phyloP scores from a whole-genome alignment of 441 rosid species.

The Populus hybrid region DNA sequence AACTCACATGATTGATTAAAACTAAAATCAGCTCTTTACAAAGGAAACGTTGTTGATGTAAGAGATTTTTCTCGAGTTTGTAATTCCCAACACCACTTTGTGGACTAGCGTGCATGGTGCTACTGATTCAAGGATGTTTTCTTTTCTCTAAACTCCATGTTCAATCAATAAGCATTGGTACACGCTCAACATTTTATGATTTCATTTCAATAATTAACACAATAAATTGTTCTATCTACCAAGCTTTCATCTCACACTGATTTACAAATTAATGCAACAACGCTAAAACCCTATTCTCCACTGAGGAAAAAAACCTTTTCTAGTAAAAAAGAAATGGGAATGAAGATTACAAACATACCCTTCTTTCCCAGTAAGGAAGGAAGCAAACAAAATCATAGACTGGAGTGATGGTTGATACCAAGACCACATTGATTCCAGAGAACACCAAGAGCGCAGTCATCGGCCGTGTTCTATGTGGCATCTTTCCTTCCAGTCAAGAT shows the following conservation, averaged over 20 bases:
- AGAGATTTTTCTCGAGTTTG: neutral
- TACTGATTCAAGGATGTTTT: neutral
- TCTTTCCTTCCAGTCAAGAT: neutral
- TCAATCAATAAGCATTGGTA: neutral
- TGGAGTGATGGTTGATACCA: constrained; percentile 71
- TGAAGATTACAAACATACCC: constrained; percentile 40
- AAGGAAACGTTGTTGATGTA: neutral
- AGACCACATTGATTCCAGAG: constrained; percentile 58
- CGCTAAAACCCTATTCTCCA: neutral
- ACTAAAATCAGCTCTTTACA: neutral
- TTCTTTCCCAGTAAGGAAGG: constrained; percentile 88
- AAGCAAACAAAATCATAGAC: constrained; percentile 95
- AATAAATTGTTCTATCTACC: neutral
- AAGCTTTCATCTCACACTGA: neutral
- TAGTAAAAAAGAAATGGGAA: too few relatives aligned
- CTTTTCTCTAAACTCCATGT: neutral
- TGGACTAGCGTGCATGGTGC: neutral
- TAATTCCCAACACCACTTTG: neutral
- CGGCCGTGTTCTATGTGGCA: constrained; percentile 61
- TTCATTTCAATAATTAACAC: neutral
- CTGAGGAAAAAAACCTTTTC: neutral
- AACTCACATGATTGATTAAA: neutral
- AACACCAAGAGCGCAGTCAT: constrained; percentile 65
- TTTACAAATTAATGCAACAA: neutral
- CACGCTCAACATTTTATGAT: neutral